Evolutionary conservation across 352 stramenopile genomes (phyloP), one percentile per base, ranked within the genome.

Genomic region (Saprolegnia diclina): DNA sequence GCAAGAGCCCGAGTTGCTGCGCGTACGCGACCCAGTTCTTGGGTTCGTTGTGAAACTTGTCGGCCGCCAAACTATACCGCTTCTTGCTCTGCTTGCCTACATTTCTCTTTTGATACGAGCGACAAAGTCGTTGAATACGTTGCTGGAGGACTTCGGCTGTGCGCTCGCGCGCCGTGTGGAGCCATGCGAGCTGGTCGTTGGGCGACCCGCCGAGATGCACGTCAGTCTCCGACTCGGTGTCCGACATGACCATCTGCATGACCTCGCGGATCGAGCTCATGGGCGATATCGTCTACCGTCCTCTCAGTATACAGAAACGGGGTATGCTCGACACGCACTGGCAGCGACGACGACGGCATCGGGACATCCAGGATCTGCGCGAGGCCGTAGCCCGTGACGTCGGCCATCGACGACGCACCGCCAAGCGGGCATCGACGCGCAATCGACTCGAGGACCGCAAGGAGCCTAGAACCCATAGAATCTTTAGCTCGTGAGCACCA

Each of bases 361-460:
- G 37, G 5, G 4, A 38, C 18, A 19, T 65, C 57, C 16, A 65
- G 32, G 11, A 65, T n/a, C 11, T 35, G 32, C 11, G 57, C 57
- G 16, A 65, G 40, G 38, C 54, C 37, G 32, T n/a, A 68, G 10
- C 54, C 64, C 42, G 74, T 71, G 18, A 62, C 67, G 40, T 75
- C 79, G 5, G 74, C 73, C 1, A 71, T 64, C 14, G 70, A 68
- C 5, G 67, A 24, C 54, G 72, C 19, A 4, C 73, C 61, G n/a
- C 77, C 79, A 29, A 92, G 76, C 18, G 85, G 85, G 75, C 89
- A 97, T 4, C 88, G 80, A 32, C 85, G 80, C 69, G 91, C 88
- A 73, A 98, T 92, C 45, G 85, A 95, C 77, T 99, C 79, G 71
- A 99, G 87, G 22, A 99, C 95, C 10, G 94, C 91, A n/a, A 98